Evolutionary conservation across 306 rosid genomes (phyloP), one percentile per base, ranked within the genome.

Genomic region (Corylus avellana): DNA sequence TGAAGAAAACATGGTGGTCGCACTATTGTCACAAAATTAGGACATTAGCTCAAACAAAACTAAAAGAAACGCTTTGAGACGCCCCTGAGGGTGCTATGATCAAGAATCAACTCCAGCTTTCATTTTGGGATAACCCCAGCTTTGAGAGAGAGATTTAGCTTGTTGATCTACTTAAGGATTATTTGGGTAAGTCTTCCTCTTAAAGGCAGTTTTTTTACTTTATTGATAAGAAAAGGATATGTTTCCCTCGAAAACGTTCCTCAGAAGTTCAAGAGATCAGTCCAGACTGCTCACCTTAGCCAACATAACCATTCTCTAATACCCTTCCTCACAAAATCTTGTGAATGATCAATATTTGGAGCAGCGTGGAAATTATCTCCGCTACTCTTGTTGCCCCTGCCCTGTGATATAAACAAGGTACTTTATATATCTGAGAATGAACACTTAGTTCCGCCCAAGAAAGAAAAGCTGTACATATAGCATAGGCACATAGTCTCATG

Each of bases 291-390:
- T 42, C 75, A 91, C 98, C 98, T 93, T 84, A 96, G 73, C 97
- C 97, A 93, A 87, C 83, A 55, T 75, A 96, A 80, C 99, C 99
- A 96, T 84, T 93, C 99, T 85, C 87, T 89, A 81, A 96, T 73
- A 88, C 93, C 99, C 49, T 86, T 90, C 86, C 99, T 90, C 79
- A 96, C 98, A 89, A 93, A 96, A n/a, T 93, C 99, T 88, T 96
- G 99, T 46, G 99, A 96, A 84, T 93, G 98, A 87, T 96, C 99
- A 79, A 96, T 96, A 83, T 96, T 96, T 73, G 99, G 99, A 75
- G 99, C 98, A 77, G 99, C 98, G 71, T 96, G 99, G 80, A 96
- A 96, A 85, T 72, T 88, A 48, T 96, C 99, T 81, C 98, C 99
- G 8, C 97, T 95, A 79, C 98, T 91, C 82, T 84, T 92, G 88